Evolutionary conservation across 768 basidiomycete species (phyloP).

Genomic region (Lactarius deliciosus): DNA sequence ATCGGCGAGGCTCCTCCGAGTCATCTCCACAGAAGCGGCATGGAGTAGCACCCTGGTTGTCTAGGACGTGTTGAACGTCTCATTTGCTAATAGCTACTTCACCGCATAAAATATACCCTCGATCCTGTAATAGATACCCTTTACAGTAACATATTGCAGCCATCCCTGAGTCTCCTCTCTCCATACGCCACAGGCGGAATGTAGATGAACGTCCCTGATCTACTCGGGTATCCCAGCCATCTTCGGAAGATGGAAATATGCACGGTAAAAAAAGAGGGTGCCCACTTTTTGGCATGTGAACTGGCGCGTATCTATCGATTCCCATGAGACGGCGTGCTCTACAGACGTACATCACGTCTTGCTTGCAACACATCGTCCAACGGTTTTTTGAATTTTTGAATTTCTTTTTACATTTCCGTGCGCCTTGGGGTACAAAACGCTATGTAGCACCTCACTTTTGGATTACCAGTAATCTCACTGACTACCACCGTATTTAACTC

Average conservation of each 20-base stretch:
- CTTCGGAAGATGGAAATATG: not conserved
- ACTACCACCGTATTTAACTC: not conserved
- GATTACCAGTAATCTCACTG: not conserved
- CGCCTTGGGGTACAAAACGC: not conserved
- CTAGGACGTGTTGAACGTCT: not conserved
- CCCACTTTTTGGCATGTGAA: not conserved
- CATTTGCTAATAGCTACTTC: not conserved
- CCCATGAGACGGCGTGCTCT: not conserved
- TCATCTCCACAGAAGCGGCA: not conserved
- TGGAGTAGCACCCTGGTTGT: not conserved
- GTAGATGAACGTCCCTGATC: not conserved
- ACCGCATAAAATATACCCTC: not conserved
- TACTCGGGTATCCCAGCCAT: not conserved
- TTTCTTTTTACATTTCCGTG: not conserved
- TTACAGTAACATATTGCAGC: conserved; percentile 4
- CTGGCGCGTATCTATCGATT: no score
- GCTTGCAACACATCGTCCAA: conserved; percentile 4
- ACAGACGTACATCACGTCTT: not conserved
- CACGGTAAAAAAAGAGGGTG: not conserved
- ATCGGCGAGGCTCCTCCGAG: not conserved
- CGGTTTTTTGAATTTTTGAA: not conserved
- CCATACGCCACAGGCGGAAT: not conserved
- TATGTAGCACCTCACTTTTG: not conserved
- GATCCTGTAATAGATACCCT: not conserved
- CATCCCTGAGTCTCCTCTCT: not conserved